A percentile compares a stretch with the other conserved stretches of the same genome.
Evolutionary conservation across 2,329 filamentous ascomycete species (phyloP).

Genomic region (Epichloe uncinata): DNA sequence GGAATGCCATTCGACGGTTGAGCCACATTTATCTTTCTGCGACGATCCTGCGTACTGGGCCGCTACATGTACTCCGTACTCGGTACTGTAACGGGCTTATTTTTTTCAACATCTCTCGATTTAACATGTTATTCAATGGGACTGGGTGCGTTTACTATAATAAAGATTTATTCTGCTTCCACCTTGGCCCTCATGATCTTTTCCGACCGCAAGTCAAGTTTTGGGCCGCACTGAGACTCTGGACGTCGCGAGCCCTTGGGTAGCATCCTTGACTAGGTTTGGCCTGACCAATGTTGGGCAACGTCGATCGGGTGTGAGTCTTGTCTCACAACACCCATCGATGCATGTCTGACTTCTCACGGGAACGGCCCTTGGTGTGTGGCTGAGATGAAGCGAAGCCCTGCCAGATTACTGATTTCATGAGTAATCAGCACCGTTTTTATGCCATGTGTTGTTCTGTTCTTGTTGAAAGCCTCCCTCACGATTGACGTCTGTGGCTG

Average conservation of each 20-base stretch:
- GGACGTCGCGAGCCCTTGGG: not conserved
- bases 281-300: not conserved
- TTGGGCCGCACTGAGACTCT: not conserved
- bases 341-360: not conserved
- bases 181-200: too few species aligned
- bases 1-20: too few species aligned
- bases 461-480: not conserved
- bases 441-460: not conserved
- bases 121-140: too few species aligned
- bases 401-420: not conserved
- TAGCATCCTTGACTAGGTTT: not conserved
- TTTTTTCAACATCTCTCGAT: too few species aligned
- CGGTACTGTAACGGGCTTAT: too few species aligned
- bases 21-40: too few species aligned
- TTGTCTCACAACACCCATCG: not conserved
- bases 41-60: too few species aligned
- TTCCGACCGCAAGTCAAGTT: not conserved
- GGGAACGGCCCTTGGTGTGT: not conserved
- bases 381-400: not conserved
- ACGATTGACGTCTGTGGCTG: not conserved
- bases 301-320: not conserved
- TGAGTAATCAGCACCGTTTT: too few species aligned
- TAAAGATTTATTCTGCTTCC: too few species aligned
- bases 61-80: too few species aligned
- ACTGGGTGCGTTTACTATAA: too few species aligned